Conservation (phyloP, 1,284 basidiomycete species). For the Gymnopus androsaceus region DNA sequence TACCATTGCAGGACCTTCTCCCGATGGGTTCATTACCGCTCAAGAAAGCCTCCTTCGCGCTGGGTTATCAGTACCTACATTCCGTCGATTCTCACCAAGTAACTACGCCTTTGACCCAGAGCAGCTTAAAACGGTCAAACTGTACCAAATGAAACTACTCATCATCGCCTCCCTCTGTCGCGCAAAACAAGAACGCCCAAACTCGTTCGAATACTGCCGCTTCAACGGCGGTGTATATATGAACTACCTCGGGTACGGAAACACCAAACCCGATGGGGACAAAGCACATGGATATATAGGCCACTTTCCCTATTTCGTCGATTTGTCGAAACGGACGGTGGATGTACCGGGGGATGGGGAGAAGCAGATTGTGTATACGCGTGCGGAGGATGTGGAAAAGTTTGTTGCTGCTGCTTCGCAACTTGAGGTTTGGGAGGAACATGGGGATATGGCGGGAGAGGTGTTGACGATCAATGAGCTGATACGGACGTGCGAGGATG, state of each 20-base stretch:
- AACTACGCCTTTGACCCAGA: conserved; percentile 13
- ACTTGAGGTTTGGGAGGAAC: conserved; percentile 10
- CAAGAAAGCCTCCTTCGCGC: conserved; percentile 14
- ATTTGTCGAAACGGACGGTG: conserved; percentile 2
- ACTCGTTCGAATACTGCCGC: conserved; percentile 8
- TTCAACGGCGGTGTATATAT: conserved; percentile 11
- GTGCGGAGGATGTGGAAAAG: conserved; percentile 8
- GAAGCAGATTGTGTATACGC: conserved; percentile 8
- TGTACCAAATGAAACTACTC: conserved; percentile 10
- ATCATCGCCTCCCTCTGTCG: conserved; percentile 9
- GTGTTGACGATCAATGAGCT: conserved; percentile 9
- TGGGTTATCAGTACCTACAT: conserved; percentile 5
- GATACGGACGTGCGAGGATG: not conserved
- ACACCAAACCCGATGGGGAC: conserved; percentile 3
- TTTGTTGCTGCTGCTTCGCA: conserved; percentile 14
- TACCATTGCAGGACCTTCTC: not conserved
- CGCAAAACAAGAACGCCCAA: conserved; percentile 8
- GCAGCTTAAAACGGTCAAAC: not conserved
- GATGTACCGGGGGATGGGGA: conserved; percentile 16
- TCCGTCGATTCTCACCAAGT: conserved; percentile 16
- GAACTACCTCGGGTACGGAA: conserved; percentile 13
- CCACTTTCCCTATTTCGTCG: conserved; percentile 6
- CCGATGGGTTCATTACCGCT: conserved; percentile 1
- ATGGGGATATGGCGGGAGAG: conserved; percentile 10
- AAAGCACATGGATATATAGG: conserved; percentile 2